phyloP scores from a whole-genome alignment of 768 basidiomycete genomes.

The Russula sp. region DNA sequence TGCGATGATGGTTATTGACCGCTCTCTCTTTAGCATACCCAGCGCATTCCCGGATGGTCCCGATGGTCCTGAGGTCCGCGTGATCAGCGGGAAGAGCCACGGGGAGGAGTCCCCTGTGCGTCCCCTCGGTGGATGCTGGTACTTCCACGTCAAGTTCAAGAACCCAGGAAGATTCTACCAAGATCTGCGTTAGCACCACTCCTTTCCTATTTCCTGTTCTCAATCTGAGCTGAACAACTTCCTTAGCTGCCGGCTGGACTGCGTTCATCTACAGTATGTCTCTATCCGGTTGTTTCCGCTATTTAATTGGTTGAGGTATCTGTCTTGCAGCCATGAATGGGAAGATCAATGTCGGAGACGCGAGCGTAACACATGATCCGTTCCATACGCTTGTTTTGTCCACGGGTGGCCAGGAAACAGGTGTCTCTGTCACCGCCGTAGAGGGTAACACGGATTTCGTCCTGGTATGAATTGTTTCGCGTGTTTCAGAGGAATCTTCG shows the following conservation, averaged over 20 bases:
- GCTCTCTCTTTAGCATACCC: constrained; percentile 51
- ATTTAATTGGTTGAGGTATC: constrained; percentile 18
- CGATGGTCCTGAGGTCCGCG: constrained; percentile 68
- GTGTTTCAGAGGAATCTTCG: background rate
- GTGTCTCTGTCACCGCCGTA: constrained; percentile 59
- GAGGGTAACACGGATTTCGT: constrained; percentile 70
- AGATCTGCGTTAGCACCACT: constrained; percentile 59
- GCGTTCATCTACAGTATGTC: constrained; percentile 76
- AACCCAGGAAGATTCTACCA: constrained; percentile 72
- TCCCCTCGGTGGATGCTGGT: constrained; percentile 93
- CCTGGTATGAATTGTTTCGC: constrained; percentile 46
- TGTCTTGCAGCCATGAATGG: constrained; percentile 63
- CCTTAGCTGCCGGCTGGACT: constrained; percentile 80
- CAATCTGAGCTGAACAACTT: background rate
- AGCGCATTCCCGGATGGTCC: constrained; percentile 67
- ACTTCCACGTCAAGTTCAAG: constrained; percentile 72
- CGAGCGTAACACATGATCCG: constrained; percentile 45
- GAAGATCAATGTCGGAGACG: constrained; percentile 55
- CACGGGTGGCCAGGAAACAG: constrained; percentile 52
- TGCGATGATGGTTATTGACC: background rate
- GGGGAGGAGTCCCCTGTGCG: constrained; percentile 85
- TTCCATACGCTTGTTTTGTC: constrained; percentile 88
- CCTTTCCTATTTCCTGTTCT: background rate
- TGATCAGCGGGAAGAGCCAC: constrained; percentile 88
- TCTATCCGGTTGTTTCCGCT: background rate